Evolutionary conservation across 2,329 filamentous ascomycete genomes (phyloP), one percentile per base, ranked within the genome.

Genomic region (Ophiognomonia clavigignenti-juglandacearum): DNA sequence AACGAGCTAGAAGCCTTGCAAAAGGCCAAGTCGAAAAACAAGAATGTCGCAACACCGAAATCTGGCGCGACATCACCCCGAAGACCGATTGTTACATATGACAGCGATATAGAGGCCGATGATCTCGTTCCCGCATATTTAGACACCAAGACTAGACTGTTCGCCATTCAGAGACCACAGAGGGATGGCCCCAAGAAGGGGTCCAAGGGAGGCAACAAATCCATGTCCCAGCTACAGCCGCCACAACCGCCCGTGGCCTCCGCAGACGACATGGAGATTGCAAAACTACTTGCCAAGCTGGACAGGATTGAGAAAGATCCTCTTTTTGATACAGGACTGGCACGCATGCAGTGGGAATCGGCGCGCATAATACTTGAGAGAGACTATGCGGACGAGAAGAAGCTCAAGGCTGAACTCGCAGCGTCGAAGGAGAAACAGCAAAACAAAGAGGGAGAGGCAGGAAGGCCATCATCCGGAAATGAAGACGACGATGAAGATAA

Each of bases 221-320:
- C 29, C 52, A 62, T 52, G 31, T 54, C 53, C 47, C 52, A 56
- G 45, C 51, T 51, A 10, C 47, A 53, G n/a, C 36, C 48, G 27
- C 40, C 50, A 29, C 20, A 26, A 9, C 9, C 43, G 35, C 24
- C 29, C 8, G 24, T 24, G 37, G 47, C 51, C 48, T 53, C 23
- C 45, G 53, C 24, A 56, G 64, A 70, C 23, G 62, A 65, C 14
- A 63, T 77, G 19, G 76, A 80, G 51, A 70, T 82, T 36, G 75
- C 77, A 9, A 88, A 83, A 56, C 66, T 95, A 3, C 74, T 85
- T 34, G 81, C 83, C 14, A 95, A 91, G 61, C 69, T 96, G 32
- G 76, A 82, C 31, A 79, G 78, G 51, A 88, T 96, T 35, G 85
- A 93, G 58, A 85, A 80, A 22, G 87, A 92, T 59, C 73, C 89